Evolutionary conservation across 371 early-diverging fungal species (phyloP).

Genomic region (Mortierella sp.): DNA sequence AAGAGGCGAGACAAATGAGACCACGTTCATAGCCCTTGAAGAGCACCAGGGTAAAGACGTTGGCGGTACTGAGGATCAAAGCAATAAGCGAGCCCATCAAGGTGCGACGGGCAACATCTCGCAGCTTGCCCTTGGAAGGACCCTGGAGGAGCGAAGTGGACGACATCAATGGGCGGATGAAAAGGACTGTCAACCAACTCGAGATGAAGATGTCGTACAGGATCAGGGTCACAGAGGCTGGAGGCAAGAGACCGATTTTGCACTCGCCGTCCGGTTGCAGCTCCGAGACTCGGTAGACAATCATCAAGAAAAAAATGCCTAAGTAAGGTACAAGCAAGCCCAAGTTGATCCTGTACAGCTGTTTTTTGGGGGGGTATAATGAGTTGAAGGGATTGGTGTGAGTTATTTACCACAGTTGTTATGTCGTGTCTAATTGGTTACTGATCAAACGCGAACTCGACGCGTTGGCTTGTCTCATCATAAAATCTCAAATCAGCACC

Average conservation of each 20-base stretch:
- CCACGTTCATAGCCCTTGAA: conserved; percentile 63
- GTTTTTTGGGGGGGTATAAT: background rate
- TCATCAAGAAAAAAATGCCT: conserved; percentile 62
- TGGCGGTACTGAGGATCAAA: conserved; percentile 56
- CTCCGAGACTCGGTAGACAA: conserved; percentile 52
- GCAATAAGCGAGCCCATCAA: conserved; percentile 60
- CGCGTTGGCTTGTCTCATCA: background rate
- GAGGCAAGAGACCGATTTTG: conserved; percentile 60
- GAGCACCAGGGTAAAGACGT: conserved; percentile 60
- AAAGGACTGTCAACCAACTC: conserved; percentile 57
- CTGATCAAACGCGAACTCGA: background rate
- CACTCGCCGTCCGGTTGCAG: conserved; percentile 58
- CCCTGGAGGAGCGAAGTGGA: conserved; percentile 52
- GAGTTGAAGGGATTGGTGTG: background rate
- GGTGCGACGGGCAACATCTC: conserved; percentile 66
- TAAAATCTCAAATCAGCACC: too few species aligned
- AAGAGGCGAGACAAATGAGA: conserved; percentile 46
- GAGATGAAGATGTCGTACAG: conserved; percentile 64
- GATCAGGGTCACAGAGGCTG: conserved; percentile 64
- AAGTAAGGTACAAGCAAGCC: conserved; percentile 61
- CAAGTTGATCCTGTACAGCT: conserved; percentile 63
- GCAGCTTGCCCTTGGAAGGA: conserved; percentile 57
- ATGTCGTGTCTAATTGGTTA: background rate
- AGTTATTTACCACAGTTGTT: background rate
- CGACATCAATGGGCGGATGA: conserved; percentile 61